Base-by-base conservation (phyloP, 1,284 basidiomycete genomes). In the Ustilago shanxiensis region DNA sequence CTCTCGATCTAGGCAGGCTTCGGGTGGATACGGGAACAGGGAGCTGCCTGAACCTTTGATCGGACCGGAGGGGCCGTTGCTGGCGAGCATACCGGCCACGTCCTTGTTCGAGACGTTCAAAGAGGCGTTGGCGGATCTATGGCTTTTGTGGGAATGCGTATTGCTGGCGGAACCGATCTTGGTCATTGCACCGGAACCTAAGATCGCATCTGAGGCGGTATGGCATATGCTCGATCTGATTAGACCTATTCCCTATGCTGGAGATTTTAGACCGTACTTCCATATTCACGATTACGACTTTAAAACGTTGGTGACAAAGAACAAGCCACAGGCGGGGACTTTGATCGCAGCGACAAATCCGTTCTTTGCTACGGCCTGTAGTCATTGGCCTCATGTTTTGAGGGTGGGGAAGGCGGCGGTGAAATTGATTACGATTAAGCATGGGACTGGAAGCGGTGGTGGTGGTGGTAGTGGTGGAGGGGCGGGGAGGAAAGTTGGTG, bases 281-380 rank as follows among this genome's bases (percentile, higher is more conserved):
- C 97, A 95, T 18, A 95, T 98, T 70, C 95, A 98, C 85, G 96
- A 98, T 81, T 90, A 90, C 44, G 95, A 98, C 79, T 92, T 94
- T 79, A 84, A 89, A 0, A 83, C 89, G 0, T 86, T 98, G 4
- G 91, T 96, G 33, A 94, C 93, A 82, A 91, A 92, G 72, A 90
- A 93, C 51, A 91, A 93, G 72, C 95, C 96, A 0, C 92, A 92
- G 80, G 88, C 92, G 0, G 96, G 95, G 0, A 87, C 94, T 0
- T 85, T 98, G 1, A 87, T 98, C 0, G 95, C 96, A 10, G 94
- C 95, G 1, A 98, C 96, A 9, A 99, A 98, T 82, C 96, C 96
- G 0, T 93, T 96, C 83, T 94, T 98, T 77, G 91, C 93, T 71
- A 92, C 92, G 71, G 91, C 92, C 1, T 96, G 94, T 77, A 89